Percentiles rank a stretch among this genome's conserved stretches.
Conservation (phyloP, 176 grass and related monocot species). For the Metroxylon sagu region DNA sequence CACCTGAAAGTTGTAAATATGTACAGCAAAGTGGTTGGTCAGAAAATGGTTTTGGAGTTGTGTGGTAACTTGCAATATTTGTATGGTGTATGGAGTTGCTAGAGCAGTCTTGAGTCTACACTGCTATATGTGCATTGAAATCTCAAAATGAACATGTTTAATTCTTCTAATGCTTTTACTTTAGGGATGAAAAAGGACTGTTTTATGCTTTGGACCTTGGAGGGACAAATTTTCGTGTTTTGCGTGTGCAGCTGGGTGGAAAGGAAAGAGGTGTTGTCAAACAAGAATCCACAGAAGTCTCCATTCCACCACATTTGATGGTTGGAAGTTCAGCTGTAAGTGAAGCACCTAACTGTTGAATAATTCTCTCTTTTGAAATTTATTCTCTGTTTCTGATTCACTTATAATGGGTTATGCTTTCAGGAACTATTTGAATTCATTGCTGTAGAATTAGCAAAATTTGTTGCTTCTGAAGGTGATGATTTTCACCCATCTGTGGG, state of each 20-base stretch:
- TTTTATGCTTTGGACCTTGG: conserved; percentile 86
- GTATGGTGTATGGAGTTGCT: background rate
- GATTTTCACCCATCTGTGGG: conserved; percentile 12
- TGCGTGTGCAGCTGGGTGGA: conserved; percentile 54
- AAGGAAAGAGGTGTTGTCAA: conserved; percentile 32
- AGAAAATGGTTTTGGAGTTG: no score
- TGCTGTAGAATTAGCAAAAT: conserved; percentile 51
- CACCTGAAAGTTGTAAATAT: no score
- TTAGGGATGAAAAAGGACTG: conserved; percentile 46
- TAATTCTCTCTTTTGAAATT: no score
- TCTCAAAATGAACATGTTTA: background rate
- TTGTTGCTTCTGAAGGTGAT: conserved; percentile 54
- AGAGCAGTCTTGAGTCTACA: background rate
- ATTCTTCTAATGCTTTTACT: background rate
- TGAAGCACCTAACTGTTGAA: background rate
- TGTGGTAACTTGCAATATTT: no score
- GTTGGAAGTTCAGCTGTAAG: conserved; percentile 52
- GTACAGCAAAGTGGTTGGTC: no score
- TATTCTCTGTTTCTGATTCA: no score
- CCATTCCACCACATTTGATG: conserved; percentile 56
- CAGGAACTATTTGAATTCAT: conserved; percentile 88
- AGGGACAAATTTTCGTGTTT: conserved; percentile 78
- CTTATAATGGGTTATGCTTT: background rate
- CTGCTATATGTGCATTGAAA: background rate
- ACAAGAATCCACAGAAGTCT: conserved; percentile 38